Percentiles rank a stretch among this genome's conserved stretches.
These are phyloP conservation scores for Alternaria conjuncta DNA, from an alignment of 2,329 filamentous ascomycete genomes.

Conservation along the genomic window DNA sequence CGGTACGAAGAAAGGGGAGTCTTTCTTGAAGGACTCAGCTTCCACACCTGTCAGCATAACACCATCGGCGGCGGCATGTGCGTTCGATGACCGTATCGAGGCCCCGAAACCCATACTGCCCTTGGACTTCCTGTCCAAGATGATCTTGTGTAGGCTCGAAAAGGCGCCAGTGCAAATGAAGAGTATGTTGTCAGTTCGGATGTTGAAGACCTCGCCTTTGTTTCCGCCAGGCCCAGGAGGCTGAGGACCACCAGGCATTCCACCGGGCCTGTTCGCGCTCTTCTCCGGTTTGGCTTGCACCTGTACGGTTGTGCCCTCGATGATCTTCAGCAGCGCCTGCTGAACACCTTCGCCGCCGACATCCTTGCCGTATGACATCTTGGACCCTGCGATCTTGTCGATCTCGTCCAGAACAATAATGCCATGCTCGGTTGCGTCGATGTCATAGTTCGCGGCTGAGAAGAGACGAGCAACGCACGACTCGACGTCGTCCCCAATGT, in stretches of 20 bases:
- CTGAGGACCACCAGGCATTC: conserved; percentile 26
- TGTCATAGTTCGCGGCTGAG: conserved; percentile 88
- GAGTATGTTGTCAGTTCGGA: conserved; percentile 94
- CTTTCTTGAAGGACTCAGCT: conserved; percentile 62
- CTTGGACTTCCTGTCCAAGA: conserved; percentile 85
- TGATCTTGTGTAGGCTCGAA: conserved; percentile 85
- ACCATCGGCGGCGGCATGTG: conserved; percentile 61
- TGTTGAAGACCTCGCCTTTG: conserved; percentile 69
- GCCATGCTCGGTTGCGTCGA: conserved; percentile 82
- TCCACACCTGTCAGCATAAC: conserved; percentile 67
- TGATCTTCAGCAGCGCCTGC: conserved; percentile 92
- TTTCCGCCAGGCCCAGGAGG: conserved; percentile 29
- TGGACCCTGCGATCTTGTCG: conserved; percentile 92
- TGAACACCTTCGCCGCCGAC: conserved; percentile 97
- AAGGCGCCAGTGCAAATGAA: conserved; percentile 98
- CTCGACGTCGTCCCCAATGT: conserved; percentile 98
- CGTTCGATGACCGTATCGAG: conserved; percentile 66
- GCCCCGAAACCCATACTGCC: conserved; percentile 91
- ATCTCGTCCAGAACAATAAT: conserved; percentile 97
- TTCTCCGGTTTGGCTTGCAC: conserved; percentile 84
- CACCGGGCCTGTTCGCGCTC: conserved; percentile 48
- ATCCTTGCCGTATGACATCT: conserved; percentile 87
- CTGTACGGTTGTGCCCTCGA: conserved; percentile 93
- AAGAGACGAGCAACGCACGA: conserved; percentile 89
- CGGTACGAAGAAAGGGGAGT: conserved; percentile 62